Evolutionary conservation across 441 rosid species (phyloP), one percentile per base, ranked within the genome.

Genomic region (Pelargonium australe): DNA sequence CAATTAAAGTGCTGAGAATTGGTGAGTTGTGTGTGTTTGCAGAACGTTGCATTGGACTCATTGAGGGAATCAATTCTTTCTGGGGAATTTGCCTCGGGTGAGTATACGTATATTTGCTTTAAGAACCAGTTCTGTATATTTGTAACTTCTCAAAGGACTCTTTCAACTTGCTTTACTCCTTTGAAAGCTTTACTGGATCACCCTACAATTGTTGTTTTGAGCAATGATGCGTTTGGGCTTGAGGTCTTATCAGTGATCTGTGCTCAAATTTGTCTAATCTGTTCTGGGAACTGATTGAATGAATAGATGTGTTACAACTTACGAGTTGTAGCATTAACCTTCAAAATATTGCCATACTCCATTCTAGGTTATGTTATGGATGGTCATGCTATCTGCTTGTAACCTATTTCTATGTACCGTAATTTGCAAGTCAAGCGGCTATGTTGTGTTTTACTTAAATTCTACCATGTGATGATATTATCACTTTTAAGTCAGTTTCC

Each of bases 11-110:
- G 71, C 17, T 65, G 60, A 40, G 67, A 60, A 75, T 55, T 63
- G 73, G 4, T 74, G 58, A 79, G 64, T 67, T 70, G 7, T 75
- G 14, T 72, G 12, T 3, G 71, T 69, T 76, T 72, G 81, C 81
- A 93, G 98, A 85, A 83, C 81, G 88, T 76, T 75, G 98, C 97
- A 68, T 84, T 74, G 60, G 94, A 93, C 63, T 75, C 86, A 40
- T 77, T 90, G 76, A 87, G 73, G 81, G 87, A 89, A 70, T 83
- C 77, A 61, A 84, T 89, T 47, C 49, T 75, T 70, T 79, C 86
- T 40, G 83, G 72, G 70, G 86, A 84, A 67, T 41, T 80, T 55
- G 78, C 43, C n/a, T 78, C 76, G 58, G 84, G 96, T 90, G 71
- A 53, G 78, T 51, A 41, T 70, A 41, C 12, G 11, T 73, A 44